These are phyloP conservation scores for Xylariaceae sp. DNA, from an alignment of 2,329 filamentous ascomycete genomes.

Conservation along the genomic window DNA sequence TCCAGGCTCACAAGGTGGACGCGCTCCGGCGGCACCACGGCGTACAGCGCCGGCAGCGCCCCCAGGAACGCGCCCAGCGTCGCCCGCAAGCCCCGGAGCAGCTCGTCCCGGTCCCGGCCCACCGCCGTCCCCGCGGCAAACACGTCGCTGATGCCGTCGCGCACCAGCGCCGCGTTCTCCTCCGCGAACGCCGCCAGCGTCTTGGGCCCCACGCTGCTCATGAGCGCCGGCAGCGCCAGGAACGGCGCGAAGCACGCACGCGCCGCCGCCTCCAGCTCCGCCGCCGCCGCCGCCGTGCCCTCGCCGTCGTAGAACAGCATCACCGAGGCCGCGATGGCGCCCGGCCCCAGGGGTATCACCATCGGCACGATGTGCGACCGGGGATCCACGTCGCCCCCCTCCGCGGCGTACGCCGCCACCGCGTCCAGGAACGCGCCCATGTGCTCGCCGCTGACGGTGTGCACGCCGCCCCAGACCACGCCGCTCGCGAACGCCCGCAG, in stretches of 20 bases:
- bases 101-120: background rate
- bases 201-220: background rate
- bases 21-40: background rate
- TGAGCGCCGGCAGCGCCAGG: background rate
- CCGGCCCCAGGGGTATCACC: background rate
- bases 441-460: background rate
- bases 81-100: background rate
- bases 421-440: background rate
- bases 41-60: background rate
- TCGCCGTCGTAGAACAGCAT: background rate
- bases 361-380: background rate
- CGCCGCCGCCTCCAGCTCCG: too few relatives aligned
- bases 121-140: background rate
- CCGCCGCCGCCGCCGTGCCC: too few relatives aligned
- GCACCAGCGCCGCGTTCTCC: background rate
- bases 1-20: background rate
- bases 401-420: background rate
- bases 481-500: conserved; percentile 1
- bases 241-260: background rate
- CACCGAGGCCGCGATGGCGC: background rate
- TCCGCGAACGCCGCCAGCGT: background rate
- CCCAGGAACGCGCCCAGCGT: background rate
- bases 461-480: conserved; percentile 5
- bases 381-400: background rate
- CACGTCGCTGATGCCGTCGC: background rate